Evolutionary conservation across 2,329 filamentous ascomycete genomes (phyloP).

Genomic region (Aspergillus sp.): DNA sequence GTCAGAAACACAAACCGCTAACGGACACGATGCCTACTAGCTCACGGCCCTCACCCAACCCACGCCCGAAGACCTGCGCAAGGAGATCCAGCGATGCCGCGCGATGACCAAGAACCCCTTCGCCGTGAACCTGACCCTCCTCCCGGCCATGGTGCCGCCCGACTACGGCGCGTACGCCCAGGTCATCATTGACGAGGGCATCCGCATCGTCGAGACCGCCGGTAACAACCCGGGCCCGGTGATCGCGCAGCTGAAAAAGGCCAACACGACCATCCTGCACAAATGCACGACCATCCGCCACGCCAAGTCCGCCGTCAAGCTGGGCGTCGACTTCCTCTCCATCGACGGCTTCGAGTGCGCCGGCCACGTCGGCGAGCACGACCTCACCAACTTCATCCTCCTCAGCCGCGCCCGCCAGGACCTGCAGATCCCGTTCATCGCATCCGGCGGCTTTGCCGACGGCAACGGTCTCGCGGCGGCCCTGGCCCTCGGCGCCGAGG

Average conservation of each 20-base stretch:
- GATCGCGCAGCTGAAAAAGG: conserved; percentile 77
- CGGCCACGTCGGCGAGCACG: conserved; percentile 49
- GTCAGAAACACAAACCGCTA: too few relatives aligned
- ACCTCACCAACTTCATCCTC: conserved; percentile 52
- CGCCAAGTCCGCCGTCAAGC: conserved; percentile 79
- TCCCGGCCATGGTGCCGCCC: conserved; percentile 79
- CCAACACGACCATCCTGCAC: conserved; percentile 72
- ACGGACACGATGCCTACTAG: conserved; percentile 7
- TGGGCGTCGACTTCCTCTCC: conserved; percentile 91
- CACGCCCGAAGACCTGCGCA: conserved; percentile 79
- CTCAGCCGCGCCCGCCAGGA: conserved; percentile 75
- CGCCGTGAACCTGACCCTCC: conserved; percentile 88
- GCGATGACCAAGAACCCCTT: conserved; percentile 59
- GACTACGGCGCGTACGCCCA: conserved; percentile 89
- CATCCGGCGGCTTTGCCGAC: conserved; percentile 90
- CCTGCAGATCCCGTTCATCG: conserved; percentile 83
- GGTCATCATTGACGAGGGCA: conserved; percentile 84
- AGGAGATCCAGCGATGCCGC: conserved; percentile 82
- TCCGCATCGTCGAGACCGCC: conserved; percentile 85
- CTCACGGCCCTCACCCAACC: conserved; percentile 70
- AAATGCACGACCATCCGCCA: conserved; percentile 97
- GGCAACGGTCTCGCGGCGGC: conserved; percentile 88
- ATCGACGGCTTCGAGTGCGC: conserved; percentile 98
- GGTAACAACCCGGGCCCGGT: conserved; percentile 85
- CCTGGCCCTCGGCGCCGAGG: conserved; percentile 77